phyloP scores from a whole-genome alignment of 2,329 filamentous ascomycete species.

The Knoxdaviesia capensis region DNA sequence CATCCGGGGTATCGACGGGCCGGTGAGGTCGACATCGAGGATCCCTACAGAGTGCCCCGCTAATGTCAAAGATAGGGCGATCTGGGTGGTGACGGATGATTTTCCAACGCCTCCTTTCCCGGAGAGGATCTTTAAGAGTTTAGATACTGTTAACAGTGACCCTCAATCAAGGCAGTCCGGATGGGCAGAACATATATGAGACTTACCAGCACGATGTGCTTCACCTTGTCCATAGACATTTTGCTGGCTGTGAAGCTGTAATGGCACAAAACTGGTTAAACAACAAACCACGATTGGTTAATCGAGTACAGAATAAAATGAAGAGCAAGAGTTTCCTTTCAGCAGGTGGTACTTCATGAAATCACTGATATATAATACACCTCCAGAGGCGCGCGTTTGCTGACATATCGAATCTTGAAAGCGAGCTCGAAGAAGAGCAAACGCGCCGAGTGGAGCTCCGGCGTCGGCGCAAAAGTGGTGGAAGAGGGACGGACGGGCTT shows the following conservation, averaged over 20 bases:
- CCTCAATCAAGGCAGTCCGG: not conserved
- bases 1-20: conserved; percentile 88
- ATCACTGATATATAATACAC: too few species aligned
- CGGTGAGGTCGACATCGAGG: conserved; percentile 88
- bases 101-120: conserved; percentile 97
- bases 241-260: not conserved
- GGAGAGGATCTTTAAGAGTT: conserved; percentile 44
- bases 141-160: conserved; percentile 5
- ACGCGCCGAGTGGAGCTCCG: too few species aligned
- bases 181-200: not conserved
- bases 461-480: too few species aligned
- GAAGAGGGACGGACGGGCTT: too few species aligned
- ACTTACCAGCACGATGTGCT: conserved; percentile 56
- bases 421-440: too few species aligned
- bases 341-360: too few species aligned
- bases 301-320: too few species aligned
- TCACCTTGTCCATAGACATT: conserved; percentile 29
- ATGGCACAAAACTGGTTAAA: too few species aligned
- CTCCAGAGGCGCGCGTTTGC: too few species aligned
- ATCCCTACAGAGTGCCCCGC: conserved; percentile 82
- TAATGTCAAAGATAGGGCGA: conserved; percentile 73
- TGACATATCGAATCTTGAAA: too few species aligned
- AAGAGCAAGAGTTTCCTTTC: too few species aligned
- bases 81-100: conserved; percentile 90
- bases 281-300: too few species aligned